These are phyloP conservation scores for Metschnikowia corniflorae DNA, from an alignment of 805 yeast genomes.

Conservation along the genomic window DNA sequence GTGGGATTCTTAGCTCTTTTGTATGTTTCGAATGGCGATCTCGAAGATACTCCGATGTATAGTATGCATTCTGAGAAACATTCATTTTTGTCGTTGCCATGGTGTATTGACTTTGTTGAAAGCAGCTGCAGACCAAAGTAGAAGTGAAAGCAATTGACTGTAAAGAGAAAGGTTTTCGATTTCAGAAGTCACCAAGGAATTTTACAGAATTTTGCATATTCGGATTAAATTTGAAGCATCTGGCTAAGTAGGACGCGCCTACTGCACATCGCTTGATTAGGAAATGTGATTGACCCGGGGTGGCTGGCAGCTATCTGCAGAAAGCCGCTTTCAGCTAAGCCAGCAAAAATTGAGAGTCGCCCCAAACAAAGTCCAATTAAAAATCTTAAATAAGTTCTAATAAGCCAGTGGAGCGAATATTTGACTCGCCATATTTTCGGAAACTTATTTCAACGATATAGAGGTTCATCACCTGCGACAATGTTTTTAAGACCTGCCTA, in stretches of 20 bases:
- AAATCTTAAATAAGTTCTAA: too few relatives aligned
- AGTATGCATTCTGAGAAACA: constrained; percentile 41
- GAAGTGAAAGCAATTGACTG: not conserved
- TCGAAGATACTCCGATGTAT: constrained; percentile 32
- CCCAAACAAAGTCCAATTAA: too few relatives aligned
- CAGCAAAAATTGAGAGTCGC: too few relatives aligned
- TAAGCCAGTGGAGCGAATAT: too few relatives aligned
- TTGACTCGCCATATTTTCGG: too few relatives aligned
- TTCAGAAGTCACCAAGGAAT: not conserved
- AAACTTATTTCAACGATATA: too few relatives aligned
- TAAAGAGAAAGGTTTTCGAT: too few relatives aligned
- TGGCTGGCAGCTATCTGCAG: constrained; percentile 9
- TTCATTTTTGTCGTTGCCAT: constrained; percentile 24
- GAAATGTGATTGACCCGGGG: constrained; percentile 8
- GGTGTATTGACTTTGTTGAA: not conserved
- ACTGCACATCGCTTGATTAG: constrained; percentile 3
- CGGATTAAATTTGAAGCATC: not conserved
- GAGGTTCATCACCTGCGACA: too few relatives aligned
- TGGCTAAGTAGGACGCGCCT: not conserved
- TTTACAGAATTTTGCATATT: too few relatives aligned
- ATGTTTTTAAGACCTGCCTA: too few relatives aligned
- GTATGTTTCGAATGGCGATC: constrained; percentile 1
- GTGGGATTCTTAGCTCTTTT: not conserved
- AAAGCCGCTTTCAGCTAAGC: too few relatives aligned
- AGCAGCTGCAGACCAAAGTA: not conserved